Evolutionary conservation across 441 rosid genomes (phyloP).

Genomic region (Populus hybrid): DNA sequence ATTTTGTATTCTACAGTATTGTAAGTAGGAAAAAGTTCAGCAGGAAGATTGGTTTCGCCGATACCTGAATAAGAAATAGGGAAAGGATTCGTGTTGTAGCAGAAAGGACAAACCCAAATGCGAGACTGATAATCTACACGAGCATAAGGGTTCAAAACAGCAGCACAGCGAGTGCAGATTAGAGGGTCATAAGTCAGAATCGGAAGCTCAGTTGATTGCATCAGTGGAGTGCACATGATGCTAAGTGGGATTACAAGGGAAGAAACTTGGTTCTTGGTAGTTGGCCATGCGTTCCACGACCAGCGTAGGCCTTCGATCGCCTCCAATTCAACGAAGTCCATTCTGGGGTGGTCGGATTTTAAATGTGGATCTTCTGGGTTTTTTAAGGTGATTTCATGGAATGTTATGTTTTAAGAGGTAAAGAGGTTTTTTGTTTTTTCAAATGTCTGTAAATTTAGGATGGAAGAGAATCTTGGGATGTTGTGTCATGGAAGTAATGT

Average conservation of each 20-base stretch:
- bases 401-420: neutral
- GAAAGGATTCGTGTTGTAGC: constrained; percentile 55
- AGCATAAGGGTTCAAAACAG: constrained; percentile 76
- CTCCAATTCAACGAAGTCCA: constrained; percentile 90
- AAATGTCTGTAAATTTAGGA: neutral
- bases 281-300: constrained; percentile 97
- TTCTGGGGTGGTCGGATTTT: constrained; percentile 22
- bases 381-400: constrained; percentile 3
- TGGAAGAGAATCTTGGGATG: constrained; percentile 1
- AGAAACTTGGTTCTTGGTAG: constrained; percentile 49
- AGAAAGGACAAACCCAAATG: constrained; percentile 84
- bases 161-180: constrained; percentile 61
- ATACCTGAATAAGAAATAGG: constrained; percentile 72
- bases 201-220: constrained; percentile 78
- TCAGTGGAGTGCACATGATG: constrained; percentile 78
- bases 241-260: constrained; percentile 67
- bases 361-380: neutral
- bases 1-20: constrained; percentile 69
- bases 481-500: neutral
- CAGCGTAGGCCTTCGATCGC: constrained; percentile 90
- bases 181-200: constrained; percentile 77
- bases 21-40: constrained; percentile 93
- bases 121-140: constrained; percentile 84
- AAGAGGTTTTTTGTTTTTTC: neutral
- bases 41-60: constrained; percentile 79